Base-by-base conservation (phyloP, 1,284 basidiomycete species). In the Uromyces viciae-fabae region DNA sequence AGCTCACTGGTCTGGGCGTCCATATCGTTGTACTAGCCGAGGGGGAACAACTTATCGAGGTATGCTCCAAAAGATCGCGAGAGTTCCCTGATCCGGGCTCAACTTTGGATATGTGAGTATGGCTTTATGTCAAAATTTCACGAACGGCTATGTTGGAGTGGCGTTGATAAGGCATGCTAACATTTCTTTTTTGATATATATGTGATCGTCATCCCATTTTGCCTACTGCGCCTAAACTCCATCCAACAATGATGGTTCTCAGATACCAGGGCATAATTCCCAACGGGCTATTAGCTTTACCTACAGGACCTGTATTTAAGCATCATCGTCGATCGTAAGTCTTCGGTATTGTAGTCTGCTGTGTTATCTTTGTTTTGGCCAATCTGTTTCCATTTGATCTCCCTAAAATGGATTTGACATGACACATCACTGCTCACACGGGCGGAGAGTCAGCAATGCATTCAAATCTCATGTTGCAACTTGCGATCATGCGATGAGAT, bases 281-380 rank as follows among this genome's bases (percentile, higher is more conserved):
- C 1, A 49, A 56, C 49, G 77, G 77, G 4, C 77, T 71, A 62
- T 43, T 79, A 71, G 66, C 77, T n/a, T 38, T 79, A 22, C 19
- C 49, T 19, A 79, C 68, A 25, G 68, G 68, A 28, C 33, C 49
- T 17, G 54, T 43, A 43, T 72, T 71, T 46, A 79, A 79, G 52
- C 77, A 79, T 31, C 77, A 79, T 72, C 77, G 77, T 62, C 62
- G 77, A 72, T 66, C 77, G 77, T 79, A 43, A 69, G 77, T 79
- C 22, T 33, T 72, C 52, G 36, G 28, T 33, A 31, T 8, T n/a
- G 25, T 73, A 56, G n/a, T 22, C 54, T 49, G 40, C 71, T 54
- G n/a, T n/a, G n/a, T 49, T 58, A 73, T 54, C 54, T 73, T 49
- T 36, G 49, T 54, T 58, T 60, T 75, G 40, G 52, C 54, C 54